A percentile compares a stretch with the other conserved stretches of the same genome.
Evolutionary conservation across 1,284 basidiomycete species (phyloP).

Genomic region (Mycena citricolor): DNA sequence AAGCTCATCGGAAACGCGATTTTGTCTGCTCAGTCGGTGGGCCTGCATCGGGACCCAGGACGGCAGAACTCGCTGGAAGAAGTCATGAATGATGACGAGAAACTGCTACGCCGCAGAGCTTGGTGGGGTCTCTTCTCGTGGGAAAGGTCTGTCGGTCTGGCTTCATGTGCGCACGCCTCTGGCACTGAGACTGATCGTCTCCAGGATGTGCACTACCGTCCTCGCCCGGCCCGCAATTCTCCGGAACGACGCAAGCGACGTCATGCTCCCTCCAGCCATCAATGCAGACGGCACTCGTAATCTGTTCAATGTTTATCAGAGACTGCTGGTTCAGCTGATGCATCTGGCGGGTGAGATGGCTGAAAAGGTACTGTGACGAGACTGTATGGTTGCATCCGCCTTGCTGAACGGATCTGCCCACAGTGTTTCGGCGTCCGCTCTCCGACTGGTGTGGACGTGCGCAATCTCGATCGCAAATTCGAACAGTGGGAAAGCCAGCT

Average conservation of each 20-base stretch:
- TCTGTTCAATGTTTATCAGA: conserved; percentile 37
- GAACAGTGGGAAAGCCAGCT: conserved; percentile 43
- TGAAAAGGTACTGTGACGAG: conserved; percentile 41
- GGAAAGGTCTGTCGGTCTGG: conserved; percentile 41
- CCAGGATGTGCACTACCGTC: conserved; percentile 45
- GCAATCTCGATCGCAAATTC: conserved; percentile 43
- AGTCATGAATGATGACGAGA: conserved; percentile 35
- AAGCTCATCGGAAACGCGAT: conserved; percentile 47
- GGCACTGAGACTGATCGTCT: conserved; percentile 7
- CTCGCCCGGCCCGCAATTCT: conserved; percentile 48
- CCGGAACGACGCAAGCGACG: conserved; percentile 37
- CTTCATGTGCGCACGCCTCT: conserved; percentile 15
- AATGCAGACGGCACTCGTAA: conserved; percentile 39
- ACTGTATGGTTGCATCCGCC: neutral
- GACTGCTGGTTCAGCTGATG: conserved; percentile 39
- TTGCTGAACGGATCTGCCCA: conserved; percentile 7
- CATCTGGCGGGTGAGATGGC: conserved; percentile 40
- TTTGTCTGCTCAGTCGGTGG: conserved; percentile 47
- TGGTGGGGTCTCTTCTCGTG: conserved; percentile 50
- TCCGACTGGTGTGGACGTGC: conserved; percentile 37
- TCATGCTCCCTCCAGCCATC: conserved; percentile 34
- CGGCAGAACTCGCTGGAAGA: conserved; percentile 42
- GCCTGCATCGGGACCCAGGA: conserved; percentile 51
- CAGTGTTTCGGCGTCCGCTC: conserved; percentile 42
- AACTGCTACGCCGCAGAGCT: conserved; percentile 41